Evolutionary conservation across 2,329 filamentous ascomycete genomes (phyloP), one percentile per base, ranked within the genome.

Genomic region (Zarea fungicola): DNA sequence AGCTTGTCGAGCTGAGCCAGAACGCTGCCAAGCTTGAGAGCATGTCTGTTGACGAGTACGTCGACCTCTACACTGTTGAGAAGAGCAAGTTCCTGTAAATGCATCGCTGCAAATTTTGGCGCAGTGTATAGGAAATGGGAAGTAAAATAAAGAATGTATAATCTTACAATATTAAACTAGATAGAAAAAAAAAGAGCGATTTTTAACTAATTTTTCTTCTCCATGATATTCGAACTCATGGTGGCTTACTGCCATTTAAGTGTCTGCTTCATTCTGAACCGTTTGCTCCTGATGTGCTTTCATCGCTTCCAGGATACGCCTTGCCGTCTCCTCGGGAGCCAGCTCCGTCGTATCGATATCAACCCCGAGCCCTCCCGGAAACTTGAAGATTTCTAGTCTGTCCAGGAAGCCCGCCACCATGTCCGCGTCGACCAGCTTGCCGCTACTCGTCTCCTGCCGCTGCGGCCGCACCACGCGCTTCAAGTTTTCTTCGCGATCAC

Each of bases 11-110:
- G 57, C 74, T 97, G 45, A 87, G 87, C 59, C 81, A 85, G 69
- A 82, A 96, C 66, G 72, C 76, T 52, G 80, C 84, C 69, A 83
- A 78, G 69, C 73, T 97, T 48, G 89, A 96, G 73, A 72, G 76
- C 60, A 87, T 87, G 76, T 78, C 89, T 48, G 84, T 97, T 28
- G 92, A 99, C 69, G 82, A 93, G 73, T 97, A 96, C 65, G 87
- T 99, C 57, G 90, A 97, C 67, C 69, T 95, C 67, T 96, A 84
- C 61, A 72, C 74, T 49, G 75, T 76, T 58, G 75, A 82, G 71
- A 73, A 82, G 57, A 84, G 80, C 70, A 76, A 81, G 64, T 84
- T 83, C 55, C 60, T 77, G 51, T 71, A 67, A 50, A 25, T 4
- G 39, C 13, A 14, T n/a, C n/a, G n/a, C n/a, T n/a, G n/a, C n/a